phyloP scores from a whole-genome alignment of 2,329 filamentous ascomycete genomes.

The Hymenoscyphus scutula region DNA sequence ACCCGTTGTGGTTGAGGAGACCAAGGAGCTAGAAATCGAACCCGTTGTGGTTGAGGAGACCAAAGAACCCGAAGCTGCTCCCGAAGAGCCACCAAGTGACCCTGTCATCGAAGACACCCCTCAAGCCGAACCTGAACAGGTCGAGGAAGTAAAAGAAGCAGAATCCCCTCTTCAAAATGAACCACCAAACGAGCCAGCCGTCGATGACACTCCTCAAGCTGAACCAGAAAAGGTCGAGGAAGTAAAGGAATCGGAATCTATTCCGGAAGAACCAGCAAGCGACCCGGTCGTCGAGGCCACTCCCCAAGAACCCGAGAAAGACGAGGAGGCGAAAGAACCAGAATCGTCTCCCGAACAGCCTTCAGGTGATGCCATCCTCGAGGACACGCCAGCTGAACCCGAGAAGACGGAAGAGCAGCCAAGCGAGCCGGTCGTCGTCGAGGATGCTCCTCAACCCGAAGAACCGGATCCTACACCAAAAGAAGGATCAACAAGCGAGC shows the following conservation, averaged over 20 bases:
- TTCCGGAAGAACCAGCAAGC: not conserved
- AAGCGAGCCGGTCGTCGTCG: too few species aligned
- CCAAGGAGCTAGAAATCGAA: too few species aligned
- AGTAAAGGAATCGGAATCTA: not conserved
- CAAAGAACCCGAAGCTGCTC: not conserved
- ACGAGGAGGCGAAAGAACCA: not conserved
- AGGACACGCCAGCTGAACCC: too few species aligned
- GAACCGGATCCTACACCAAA: not conserved
- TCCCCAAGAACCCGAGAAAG: not conserved
- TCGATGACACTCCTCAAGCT: not conserved
- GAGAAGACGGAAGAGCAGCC: too few species aligned
- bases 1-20: too few species aligned
- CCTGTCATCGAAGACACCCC: not conserved
- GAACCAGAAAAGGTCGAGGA: not conserved
- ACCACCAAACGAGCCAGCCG: not conserved
- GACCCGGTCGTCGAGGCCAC: not conserved
- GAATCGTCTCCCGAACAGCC: not conserved
- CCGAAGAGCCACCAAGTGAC: not conserved
- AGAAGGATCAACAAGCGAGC: constrained; percentile 8
- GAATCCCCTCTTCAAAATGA: constrained; percentile 2
- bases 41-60: not conserved
- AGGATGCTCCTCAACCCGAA: not conserved
- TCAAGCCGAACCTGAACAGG: not conserved
- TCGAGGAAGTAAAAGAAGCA: constrained; percentile 3
- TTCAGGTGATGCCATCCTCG: too few species aligned